A percentile compares a stretch with the other conserved stretches of the same genome.
Evolutionary conservation across 805 yeast genomes (phyloP).

Genomic region (Debaryomyces maramus): DNA sequence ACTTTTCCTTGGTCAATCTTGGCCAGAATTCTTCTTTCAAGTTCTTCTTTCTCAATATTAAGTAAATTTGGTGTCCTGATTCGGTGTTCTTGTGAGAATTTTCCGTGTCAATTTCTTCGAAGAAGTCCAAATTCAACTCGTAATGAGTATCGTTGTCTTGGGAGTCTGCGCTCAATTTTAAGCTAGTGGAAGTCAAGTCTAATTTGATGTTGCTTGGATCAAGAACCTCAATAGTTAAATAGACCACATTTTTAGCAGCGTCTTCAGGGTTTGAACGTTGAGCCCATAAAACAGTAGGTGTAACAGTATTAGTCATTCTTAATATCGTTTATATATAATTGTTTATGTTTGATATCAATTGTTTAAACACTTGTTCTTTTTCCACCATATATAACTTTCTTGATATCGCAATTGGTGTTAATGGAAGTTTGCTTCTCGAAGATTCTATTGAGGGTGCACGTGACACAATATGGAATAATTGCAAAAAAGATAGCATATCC

Average conservation of each 20-base stretch:
- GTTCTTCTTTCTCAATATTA: conserved; percentile 69
- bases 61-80: conserved; percentile 59
- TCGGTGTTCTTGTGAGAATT: conserved; percentile 57
- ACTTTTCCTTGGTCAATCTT: conserved; percentile 83
- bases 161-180: conserved; percentile 52
- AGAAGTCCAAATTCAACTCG: conserved; percentile 71
- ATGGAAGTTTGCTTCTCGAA: conserved; percentile 1
- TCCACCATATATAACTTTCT: not conserved
- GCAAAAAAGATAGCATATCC: no score
- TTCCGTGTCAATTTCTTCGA: conserved; percentile 67
- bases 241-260: conserved; percentile 69
- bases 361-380: not conserved
- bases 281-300: conserved; percentile 83
- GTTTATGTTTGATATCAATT: not conserved
- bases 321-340: not conserved
- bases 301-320: conserved; percentile 20
- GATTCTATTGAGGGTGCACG: not conserved
- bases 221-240: conserved; percentile 68
- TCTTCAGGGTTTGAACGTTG: conserved; percentile 86
- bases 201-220: conserved; percentile 67
- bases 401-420: not conserved
- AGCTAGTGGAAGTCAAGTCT: conserved; percentile 53
- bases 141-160: conserved; percentile 53
- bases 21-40: conserved; percentile 88
- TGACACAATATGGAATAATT: not conserved